phyloP scores from a whole-genome alignment of 1,139 yeast genomes.

The Candida tropicalis region DNA sequence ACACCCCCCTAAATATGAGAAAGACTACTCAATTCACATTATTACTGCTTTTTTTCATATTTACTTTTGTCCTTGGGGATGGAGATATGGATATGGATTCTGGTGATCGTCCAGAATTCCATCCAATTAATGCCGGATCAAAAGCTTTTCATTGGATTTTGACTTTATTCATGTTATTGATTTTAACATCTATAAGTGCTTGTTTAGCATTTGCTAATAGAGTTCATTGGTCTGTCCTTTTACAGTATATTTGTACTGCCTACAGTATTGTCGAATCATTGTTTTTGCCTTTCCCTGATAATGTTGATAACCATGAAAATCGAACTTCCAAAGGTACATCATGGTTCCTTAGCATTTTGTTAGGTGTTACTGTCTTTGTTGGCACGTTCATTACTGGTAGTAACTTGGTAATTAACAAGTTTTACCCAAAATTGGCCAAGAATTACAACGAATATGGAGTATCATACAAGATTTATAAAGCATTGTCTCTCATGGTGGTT shows the following conservation, averaged over 20 bases:
- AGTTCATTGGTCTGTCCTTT: conserved; percentile 44
- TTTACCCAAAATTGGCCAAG: conserved; percentile 33
- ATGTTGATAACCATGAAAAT: conserved; percentile 61
- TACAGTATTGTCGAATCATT: conserved; percentile 60
- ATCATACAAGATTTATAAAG: conserved; percentile 41
- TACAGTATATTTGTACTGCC: conserved; percentile 50
- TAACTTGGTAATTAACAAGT: conserved; percentile 42
- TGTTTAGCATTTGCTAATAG: conserved; percentile 57
- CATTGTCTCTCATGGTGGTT: conserved; percentile 46
- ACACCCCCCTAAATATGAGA: neutral
- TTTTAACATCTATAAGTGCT: conserved; percentile 58
- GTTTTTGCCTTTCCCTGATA: conserved; percentile 62
- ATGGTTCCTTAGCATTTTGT: conserved; percentile 55
- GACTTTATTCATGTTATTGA: conserved; percentile 45
- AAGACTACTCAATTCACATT: neutral
- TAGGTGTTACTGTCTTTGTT: conserved; percentile 49
- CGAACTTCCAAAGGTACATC: conserved; percentile 66
- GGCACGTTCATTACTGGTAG: conserved; percentile 61
- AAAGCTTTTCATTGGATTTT: conserved; percentile 68
- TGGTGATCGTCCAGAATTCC: conserved; percentile 40
- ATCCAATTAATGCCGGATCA: conserved; percentile 50
- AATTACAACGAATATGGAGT: conserved; percentile 21
- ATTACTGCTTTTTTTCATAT: neutral
- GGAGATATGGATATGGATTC: conserved; percentile 34
- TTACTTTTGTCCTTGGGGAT: neutral